These are phyloP conservation scores for Tephrocybe sp. DNA, from an alignment of 768 basidiomycete species.

Conservation along the genomic window DNA sequence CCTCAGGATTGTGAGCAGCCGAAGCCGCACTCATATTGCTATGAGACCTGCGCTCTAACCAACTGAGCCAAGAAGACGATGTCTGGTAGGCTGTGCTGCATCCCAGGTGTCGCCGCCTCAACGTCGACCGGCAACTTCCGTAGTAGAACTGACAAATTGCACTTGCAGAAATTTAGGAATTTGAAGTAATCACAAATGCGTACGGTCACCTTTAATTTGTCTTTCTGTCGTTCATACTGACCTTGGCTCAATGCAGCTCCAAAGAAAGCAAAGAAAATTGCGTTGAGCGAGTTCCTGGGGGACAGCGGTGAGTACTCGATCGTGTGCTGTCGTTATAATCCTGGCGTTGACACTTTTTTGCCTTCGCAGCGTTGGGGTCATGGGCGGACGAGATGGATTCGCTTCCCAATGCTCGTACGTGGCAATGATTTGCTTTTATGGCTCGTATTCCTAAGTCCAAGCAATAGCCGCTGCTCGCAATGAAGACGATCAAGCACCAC, in stretches of 20 bases:
- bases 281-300: conserved; percentile 88
- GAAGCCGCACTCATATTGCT: conserved; percentile 28
- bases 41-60: conserved; percentile 58
- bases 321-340: conserved; percentile 13
- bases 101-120: not conserved
- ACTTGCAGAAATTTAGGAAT: conserved; percentile 13
- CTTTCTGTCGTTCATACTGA: not conserved
- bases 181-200: conserved; percentile 19
- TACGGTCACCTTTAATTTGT: conserved; percentile 8
- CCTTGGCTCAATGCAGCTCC: conserved; percentile 53
- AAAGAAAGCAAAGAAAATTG: conserved; percentile 90
- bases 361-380: conserved; percentile 69
- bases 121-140: conserved; percentile 13
- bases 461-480: conserved; percentile 61
- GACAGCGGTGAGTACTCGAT: conserved; percentile 64
- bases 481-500: conserved; percentile 57
- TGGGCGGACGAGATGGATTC: conserved; percentile 99
- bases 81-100: no score
- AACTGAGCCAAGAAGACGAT: conserved; percentile 41
- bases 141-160: conserved; percentile 16
- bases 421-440: conserved; percentile 6
- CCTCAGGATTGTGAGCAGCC: conserved; percentile 41
- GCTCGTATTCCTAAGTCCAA: conserved; percentile 11
- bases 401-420: conserved; percentile 91
- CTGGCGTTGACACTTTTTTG: conserved; percentile 14